These are phyloP conservation scores for Neurospora sp. DNA, from an alignment of 495 filamentous ascomycete genomes.

Conservation along the genomic window DNA sequence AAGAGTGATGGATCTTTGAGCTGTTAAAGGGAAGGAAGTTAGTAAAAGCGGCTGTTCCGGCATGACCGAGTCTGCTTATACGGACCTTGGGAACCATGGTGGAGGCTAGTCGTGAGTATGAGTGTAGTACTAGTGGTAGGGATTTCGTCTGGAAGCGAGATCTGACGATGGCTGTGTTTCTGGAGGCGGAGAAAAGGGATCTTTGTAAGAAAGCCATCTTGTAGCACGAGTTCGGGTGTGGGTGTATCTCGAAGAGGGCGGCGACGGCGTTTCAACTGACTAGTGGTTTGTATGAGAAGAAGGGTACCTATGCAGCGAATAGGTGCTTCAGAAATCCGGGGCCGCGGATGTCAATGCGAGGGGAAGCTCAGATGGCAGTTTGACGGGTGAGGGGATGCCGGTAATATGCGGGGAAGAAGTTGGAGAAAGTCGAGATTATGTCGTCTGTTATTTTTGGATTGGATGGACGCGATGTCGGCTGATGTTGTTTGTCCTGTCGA, in stretches of 20 bases:
- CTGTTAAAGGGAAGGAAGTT: slow-evolving; percentile 16
- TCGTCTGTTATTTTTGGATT: not conserved
- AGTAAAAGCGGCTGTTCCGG: not conserved
- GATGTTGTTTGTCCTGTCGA: not conserved
- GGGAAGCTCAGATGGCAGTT: not conserved
- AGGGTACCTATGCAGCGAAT: not conserved
- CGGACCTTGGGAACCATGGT: slow-evolving; percentile 35
- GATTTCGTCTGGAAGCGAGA: slow-evolving; percentile 28
- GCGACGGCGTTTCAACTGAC: not conserved
- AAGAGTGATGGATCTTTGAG: slow-evolving; percentile 76
- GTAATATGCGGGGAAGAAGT: not conserved
- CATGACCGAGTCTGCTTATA: not conserved
- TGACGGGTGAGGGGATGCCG: not conserved
- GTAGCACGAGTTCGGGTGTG: slow-evolving; percentile 1
- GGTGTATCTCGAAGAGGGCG: not conserved
- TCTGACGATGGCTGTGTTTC: slow-evolving; percentile 11
- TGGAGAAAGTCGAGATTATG: not conserved
- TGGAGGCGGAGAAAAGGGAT: slow-evolving; percentile 20
- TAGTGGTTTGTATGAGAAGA: not conserved
- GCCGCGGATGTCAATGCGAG: not conserved
- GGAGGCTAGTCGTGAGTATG: slow-evolving; percentile 27
- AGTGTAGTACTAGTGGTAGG: slow-evolving; percentile 15
- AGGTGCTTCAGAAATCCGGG: not conserved
- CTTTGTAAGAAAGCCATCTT: slow-evolving; percentile 25
- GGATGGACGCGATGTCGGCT: not conserved